These are phyloP conservation scores for Pelagomonas calceolata DNA, from an alignment of 108 stramenopile species.

Conservation along the genomic window DNA sequence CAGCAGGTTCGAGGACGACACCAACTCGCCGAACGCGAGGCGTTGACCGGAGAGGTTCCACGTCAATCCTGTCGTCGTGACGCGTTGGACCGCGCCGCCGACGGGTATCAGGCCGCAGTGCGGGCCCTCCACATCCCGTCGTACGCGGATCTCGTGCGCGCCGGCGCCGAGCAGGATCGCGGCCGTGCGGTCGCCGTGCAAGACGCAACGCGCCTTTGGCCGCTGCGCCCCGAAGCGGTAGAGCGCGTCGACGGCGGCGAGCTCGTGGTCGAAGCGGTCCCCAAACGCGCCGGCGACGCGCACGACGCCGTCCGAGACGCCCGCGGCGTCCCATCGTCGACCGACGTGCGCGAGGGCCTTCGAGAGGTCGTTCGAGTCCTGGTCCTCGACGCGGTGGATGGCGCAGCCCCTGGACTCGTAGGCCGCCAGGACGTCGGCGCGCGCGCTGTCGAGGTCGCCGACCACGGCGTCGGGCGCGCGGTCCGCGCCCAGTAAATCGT, in stretches of 20 bases:
- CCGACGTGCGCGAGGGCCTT: slow-evolving; percentile 21
- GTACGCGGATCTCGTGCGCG: slow-evolving; percentile 14
- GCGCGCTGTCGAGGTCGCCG: slow-evolving; percentile 35
- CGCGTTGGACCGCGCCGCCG: slow-evolving; percentile 14
- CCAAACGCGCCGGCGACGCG: slow-evolving; percentile 31
- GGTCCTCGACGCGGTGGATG: not conserved
- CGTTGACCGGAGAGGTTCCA: slow-evolving; percentile 20
- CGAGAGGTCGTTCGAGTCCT: slow-evolving; percentile 36
- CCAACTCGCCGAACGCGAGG: slow-evolving; percentile 28
- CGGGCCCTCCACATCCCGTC: slow-evolving; percentile 26
- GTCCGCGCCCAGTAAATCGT: slow-evolving; percentile 5
- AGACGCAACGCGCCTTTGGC: not conserved
- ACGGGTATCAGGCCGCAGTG: slow-evolving; percentile 30
- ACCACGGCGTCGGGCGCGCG: slow-evolving; percentile 27
- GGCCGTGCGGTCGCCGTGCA: not conserved
- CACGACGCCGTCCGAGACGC: slow-evolving; percentile 15
- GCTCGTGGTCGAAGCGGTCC: slow-evolving; percentile 39
- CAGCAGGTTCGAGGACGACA: slow-evolving; percentile 30
- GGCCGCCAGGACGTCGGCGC: slow-evolving; percentile 21
- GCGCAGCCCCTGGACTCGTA: not conserved
- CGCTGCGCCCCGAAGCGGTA: slow-evolving; percentile 11
- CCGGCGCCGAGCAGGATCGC: not conserved
- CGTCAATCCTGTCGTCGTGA: slow-evolving; percentile 22
- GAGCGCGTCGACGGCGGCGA: slow-evolving; percentile 31
- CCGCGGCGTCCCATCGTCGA: not conserved